phyloP scores from a whole-genome alignment of 805 yeast species.

The Myxozyma lipomycoides region DNA sequence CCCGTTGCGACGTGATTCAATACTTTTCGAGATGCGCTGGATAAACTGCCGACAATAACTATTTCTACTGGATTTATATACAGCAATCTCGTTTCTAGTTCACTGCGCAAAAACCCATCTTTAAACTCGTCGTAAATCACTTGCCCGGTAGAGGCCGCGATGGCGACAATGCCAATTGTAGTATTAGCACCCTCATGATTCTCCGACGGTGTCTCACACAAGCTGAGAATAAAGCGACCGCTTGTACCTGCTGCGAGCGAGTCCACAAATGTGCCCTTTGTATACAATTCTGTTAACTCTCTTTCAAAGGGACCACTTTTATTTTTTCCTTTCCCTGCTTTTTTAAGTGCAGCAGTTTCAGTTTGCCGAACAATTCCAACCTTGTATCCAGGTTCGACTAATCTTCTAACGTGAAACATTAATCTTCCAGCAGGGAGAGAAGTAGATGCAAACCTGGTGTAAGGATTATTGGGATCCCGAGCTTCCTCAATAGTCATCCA shows the following conservation, averaged over 20 bases:
- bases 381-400: conserved; percentile 67
- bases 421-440: conserved; percentile 77
- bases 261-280: conserved; percentile 79
- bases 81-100: conserved; percentile 67
- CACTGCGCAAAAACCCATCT: conserved; percentile 55
- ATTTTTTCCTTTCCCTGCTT: conserved; percentile 47
- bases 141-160: conserved; percentile 72
- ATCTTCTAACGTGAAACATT: conserved; percentile 64
- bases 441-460: conserved; percentile 70
- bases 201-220: conserved; percentile 17
- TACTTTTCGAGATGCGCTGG: conserved; percentile 37
- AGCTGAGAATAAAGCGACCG: conserved; percentile 22
- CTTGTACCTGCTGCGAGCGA: conserved; percentile 33
- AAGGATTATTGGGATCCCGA: conserved; percentile 41
- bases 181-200: conserved; percentile 10
- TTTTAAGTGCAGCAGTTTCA: conserved; percentile 74
- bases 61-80: conserved; percentile 79
- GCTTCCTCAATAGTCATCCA: conserved; percentile 51
- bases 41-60: conserved; percentile 44
- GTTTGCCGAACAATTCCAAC: conserved; percentile 85
- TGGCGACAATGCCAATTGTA: conserved; percentile 52
- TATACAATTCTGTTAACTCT: conserved; percentile 64
- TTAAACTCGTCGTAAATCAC: conserved; percentile 65
- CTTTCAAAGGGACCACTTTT: conserved; percentile 62
- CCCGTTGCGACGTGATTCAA: conserved; percentile 14